These are phyloP conservation scores for Brassica juncea DNA, from an alignment of 345 rosid genomes.

Conservation along the genomic window DNA sequence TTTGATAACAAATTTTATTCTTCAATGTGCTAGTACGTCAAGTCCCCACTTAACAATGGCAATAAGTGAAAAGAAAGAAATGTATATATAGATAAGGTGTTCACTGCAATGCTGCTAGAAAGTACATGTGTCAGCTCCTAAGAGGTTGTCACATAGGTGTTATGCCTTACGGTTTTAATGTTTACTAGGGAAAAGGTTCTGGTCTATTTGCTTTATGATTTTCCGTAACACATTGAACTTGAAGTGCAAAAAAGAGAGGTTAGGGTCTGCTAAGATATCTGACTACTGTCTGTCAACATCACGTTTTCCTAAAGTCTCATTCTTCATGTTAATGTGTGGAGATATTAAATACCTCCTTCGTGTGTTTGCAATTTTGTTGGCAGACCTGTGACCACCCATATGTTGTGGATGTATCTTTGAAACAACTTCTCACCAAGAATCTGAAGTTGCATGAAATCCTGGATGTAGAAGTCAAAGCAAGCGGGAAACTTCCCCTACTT, in stretches of 20 bases:
- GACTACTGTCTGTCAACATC: constrained; percentile 13
- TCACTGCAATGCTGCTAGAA: constrained; percentile 20
- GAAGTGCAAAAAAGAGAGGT: constrained; percentile 30
- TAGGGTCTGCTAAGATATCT: constrained; percentile 24
- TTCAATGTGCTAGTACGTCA: constrained; percentile 6
- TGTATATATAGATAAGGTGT: not conserved
- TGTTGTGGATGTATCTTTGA: constrained; percentile 53
- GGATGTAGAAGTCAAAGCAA: constrained; percentile 81
- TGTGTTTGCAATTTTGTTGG: constrained; percentile 33
- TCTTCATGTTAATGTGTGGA: constrained; percentile 20
- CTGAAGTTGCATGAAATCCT: constrained; percentile 44
- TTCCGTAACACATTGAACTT: not conserved
- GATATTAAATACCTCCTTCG: constrained; percentile 16
- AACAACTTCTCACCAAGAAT: constrained; percentile 44
- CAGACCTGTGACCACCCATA: constrained; percentile 98
- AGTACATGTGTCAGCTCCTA: constrained; percentile 10
- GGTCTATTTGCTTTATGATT: constrained; percentile 18
- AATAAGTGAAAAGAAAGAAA: not conserved
- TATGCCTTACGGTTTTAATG: constrained; percentile 12
- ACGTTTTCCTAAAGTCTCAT: constrained; percentile 8
- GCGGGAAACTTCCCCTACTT: constrained; percentile 84
- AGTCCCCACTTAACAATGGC: constrained; percentile 3
- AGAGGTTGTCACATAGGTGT: constrained; percentile 19
- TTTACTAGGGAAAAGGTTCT: constrained; percentile 10
- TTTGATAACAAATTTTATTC: not conserved